Evolutionary conservation across 306 rosid species (phyloP).

Genomic region (Dalbergia cultrata): DNA sequence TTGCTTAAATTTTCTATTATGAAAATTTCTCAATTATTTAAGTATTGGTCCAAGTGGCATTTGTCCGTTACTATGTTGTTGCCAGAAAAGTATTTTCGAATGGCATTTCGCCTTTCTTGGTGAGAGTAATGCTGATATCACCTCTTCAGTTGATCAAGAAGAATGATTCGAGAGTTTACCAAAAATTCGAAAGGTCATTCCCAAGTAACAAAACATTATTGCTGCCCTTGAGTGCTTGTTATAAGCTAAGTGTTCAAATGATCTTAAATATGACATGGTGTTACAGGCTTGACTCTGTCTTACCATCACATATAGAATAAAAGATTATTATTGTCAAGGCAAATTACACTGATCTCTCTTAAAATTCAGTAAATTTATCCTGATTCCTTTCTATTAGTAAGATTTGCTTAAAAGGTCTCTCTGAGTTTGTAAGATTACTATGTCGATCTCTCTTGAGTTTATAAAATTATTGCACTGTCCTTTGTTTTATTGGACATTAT

Average conservation of each 20-base stretch:
- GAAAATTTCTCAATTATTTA: constrained; percentile 8
- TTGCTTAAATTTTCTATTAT: background rate
- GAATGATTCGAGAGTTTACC: background rate
- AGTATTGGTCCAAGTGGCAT: constrained; percentile 32
- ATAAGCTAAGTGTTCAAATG: background rate
- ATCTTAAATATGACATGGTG: constrained; percentile 6
- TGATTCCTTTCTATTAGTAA: too few relatives aligned
- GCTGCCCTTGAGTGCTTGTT: background rate
- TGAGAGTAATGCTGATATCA: background rate
- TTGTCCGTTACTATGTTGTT: constrained; percentile 32
- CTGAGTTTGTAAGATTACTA: too few relatives aligned
- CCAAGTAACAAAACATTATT: background rate
- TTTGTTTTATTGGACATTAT: too few relatives aligned
- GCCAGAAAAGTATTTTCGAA: constrained; percentile 21
- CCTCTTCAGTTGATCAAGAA: background rate
- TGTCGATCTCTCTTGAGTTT: too few relatives aligned
- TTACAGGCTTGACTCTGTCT: background rate
- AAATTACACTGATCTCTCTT: too few relatives aligned
- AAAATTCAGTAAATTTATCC: too few relatives aligned
- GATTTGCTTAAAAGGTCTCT: too few relatives aligned
- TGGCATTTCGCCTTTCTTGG: constrained; percentile 25
- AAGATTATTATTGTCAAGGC: too few relatives aligned
- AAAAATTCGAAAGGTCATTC: background rate
- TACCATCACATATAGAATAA: background rate
- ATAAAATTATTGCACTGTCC: too few relatives aligned